Evolutionary conservation across 352 stramenopile species (phyloP).

Genomic region (Globisporangium nodosum): DNA sequence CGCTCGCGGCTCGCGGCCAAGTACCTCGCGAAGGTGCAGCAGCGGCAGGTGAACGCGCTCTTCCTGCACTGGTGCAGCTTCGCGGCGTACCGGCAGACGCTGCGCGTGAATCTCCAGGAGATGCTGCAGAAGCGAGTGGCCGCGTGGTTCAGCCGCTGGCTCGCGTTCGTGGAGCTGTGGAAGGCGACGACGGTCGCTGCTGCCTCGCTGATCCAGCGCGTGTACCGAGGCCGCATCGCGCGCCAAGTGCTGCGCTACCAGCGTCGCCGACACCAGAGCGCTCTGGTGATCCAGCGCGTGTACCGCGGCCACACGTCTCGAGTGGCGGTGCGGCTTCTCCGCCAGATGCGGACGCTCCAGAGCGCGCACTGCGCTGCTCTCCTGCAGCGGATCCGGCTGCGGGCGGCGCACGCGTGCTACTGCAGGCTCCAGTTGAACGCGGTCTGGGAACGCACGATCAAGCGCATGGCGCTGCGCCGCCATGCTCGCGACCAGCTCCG

Average conservation of each 20-base stretch:
- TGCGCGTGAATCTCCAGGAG: constrained; percentile 37
- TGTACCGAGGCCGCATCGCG: constrained; percentile 48
- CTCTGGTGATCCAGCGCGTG: constrained; percentile 43
- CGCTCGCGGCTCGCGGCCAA: constrained; percentile 41
- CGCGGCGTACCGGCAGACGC: constrained; percentile 23
- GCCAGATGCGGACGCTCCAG: constrained; percentile 29
- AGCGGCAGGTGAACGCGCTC: constrained; percentile 30
- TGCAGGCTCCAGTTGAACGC: constrained; percentile 17
- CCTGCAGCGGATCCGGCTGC: constrained; percentile 26
- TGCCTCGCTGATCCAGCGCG: constrained; percentile 47
- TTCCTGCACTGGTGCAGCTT: constrained; percentile 56
- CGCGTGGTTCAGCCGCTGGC: constrained; percentile 51
- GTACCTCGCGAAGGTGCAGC: constrained; percentile 53
- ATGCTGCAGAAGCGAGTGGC: constrained; percentile 36
- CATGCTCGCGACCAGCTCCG: constrained; percentile 1
- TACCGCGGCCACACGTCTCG: constrained; percentile 43
- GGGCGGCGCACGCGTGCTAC: constrained; percentile 24
- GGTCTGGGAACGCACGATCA: constrained; percentile 23
- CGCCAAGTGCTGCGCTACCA: constrained; percentile 40
- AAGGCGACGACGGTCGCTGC: constrained; percentile 24
- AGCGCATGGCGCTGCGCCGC: constrained; percentile 24
- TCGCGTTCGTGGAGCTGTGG: constrained; percentile 19
- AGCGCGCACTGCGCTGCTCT: constrained; percentile 19
- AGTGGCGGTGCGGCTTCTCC: constrained; percentile 7
- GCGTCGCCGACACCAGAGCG: constrained; percentile 18